Evolutionary conservation across 176 grass and related monocot genomes (phyloP), one percentile per base, ranked within the genome.

Genomic region (Lolium perenne): DNA sequence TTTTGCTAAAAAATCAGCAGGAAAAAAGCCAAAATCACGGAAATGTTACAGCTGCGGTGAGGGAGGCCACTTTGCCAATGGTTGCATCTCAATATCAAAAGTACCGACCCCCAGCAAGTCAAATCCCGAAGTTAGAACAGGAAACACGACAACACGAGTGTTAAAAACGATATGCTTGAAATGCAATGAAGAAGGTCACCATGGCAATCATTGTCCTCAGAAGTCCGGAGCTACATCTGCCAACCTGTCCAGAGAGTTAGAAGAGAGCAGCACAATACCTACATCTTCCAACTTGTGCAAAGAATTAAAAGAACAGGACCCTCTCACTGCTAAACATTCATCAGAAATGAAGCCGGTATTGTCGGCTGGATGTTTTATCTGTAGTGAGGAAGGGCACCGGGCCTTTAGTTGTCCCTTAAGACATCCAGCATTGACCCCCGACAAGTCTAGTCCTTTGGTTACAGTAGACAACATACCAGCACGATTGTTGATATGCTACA

Each of bases 181-280:
- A 53, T 76, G 73, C 73, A 25, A 16, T 18, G 73, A 76, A 75
- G 72, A 75, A 54, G 73, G 73, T 18, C 73, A 76, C 73, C 18
- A 53, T 76, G 73, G 15, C 49, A 32, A 18, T 76, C 22, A 35
- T 8, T 76, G 73, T 54, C 48, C 73, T 51, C 73, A 32, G 23
- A 76, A 76, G 32, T 68, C 13, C 15, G 7, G 65, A 68, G 32
- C 2, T 38, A 18, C 72, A 75, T 47, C 71, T 21, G 1, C 72
- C 47, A 17, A 26, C 47, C 23, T 10, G 23, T 75, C 23, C 14
- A 2, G 2, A 53, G 72, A 32, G 48, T 53, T 53, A 29, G 23
- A 75, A 17, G 23, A 25, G 43, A 48, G 21, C 72, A 75, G 72
- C 72, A 75, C 48, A 53, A 53, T 11, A 76, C 47, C 48, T 54